Base-by-base conservation (phyloP, 2,329 filamentous ascomycete genomes). In the Zasmidium cellare region DNA sequence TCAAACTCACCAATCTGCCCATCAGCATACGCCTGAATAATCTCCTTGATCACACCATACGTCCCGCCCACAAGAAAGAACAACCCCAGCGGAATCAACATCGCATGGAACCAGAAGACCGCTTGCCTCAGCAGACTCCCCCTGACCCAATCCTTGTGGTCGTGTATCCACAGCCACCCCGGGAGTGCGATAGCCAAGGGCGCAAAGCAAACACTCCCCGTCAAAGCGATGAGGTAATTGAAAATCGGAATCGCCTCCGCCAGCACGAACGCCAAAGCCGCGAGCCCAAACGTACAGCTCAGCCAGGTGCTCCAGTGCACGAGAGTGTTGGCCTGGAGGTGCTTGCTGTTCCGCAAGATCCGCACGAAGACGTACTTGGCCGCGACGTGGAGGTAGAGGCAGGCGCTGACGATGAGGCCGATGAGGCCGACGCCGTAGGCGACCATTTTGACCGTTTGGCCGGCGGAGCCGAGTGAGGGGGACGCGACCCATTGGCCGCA, bases 401-500 rank as follows among this genome's bases (percentile, higher is more conserved):
- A 75, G 1, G 74, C 68, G 52, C 76, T 79, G 44, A 86, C 79
- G 25, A 82, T 71, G 3, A 87, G 74, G 1, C 83, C 83, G 3
- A 80, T 73, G 9, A 87, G 68, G 2, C 79, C 85, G 46, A 87
- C 75, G 2, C 84, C 85, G 63, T 87, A 88, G 0, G 83, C 73
- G 1, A 87, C 77, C 69, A 84, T 86, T 73, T 87, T 87, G 63
- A 87, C 75, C 0, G 77, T 79, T 3, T 76, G 74, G 9, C 85
- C 85, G 0, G 85, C 85, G 38, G 80, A 84, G 16, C 85, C 85
- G 0, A 88, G 78, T 1, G 84, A 83, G 0, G 86, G 86, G 2
- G 80, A 83, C 0, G 85, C 82, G 3, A 88, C 84, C 80, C 82
- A 87, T 59, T 82, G 75, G 3, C 85, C 86, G 63, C 84, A 86